Evolutionary conservation across 1,284 basidiomycete species (phyloP), one percentile per base, ranked within the genome.

Genomic region (Microstroma glucosiphilum): DNA sequence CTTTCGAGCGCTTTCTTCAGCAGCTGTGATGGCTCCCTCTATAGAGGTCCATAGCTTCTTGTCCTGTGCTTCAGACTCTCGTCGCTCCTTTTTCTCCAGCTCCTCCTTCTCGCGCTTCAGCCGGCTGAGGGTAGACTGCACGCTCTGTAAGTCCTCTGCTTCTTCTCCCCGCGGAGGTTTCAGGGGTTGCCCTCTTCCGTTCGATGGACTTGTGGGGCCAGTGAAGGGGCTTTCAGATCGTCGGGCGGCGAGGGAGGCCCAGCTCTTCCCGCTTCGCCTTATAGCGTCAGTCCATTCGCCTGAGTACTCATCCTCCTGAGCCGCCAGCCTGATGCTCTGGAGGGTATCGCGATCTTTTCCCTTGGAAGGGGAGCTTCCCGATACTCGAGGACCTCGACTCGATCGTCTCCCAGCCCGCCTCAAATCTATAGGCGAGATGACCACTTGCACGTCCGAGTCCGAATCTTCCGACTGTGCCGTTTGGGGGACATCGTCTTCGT

Each of bases 11-110:
- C 67, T 66, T 17, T 62, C 60, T 63, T 77, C 74, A 11, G 71
- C 77, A 1, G 69, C 65, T 1, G 70, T 68, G 56, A 79, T 78
- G 15, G 67, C 67, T 2, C 63, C 61, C 42, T 79, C 76, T 54
- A 79, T 75, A 37, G 67, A 71, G 4, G 70, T 66, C 77, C 77
- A 79, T 8, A 79, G 68, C 11, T 55, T 61, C 26, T 69, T 65
- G 56, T 77, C 72, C 3, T 73, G 70, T 26, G 66, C 63, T 56
- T 79, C 75, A 26, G 77, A 79, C 3, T 69, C 74, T 11, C 63
- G 62, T 17, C 69, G 64, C 11, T 70, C 66, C 11, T 69, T 63
- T n/a, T 62, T 60, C 17, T 79, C 74, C 30, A 68, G 60, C 53
- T 69, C 66, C 0, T 62, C 58, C 23, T 70, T 66, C 15, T 70